Base-by-base conservation (phyloP, 169 alveolate species). In the Cryptosporidium baileyi region DNA sequence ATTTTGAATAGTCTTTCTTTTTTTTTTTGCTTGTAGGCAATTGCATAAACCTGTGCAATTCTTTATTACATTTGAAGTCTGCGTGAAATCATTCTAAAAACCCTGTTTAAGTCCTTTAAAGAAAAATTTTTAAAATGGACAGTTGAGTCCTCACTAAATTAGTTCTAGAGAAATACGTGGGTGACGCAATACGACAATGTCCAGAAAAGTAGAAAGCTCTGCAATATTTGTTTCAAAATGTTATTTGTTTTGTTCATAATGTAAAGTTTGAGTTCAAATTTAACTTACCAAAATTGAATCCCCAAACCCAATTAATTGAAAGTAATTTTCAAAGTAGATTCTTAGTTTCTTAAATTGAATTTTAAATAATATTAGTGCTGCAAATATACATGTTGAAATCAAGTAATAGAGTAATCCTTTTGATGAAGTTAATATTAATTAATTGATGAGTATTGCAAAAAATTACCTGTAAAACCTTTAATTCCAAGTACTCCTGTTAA, bases 151-250 rank as follows among this genome's bases (percentile, higher is more conserved):
- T 2, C 59, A 47, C 0, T n/a, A n/a, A n/a, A 11, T 47, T 6
- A 47, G 19, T 9, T 19, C 19, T 47, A 47, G 59, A n/a, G 9
- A 26, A 47, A 47, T 15, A 59, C 3, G 57, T 74, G 57, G 36
- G 60, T 40, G 38, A 49, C 54, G 15, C 85, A 54, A 57, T 74
- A 74, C 19, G 85, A 74, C 9, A 74, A 11, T 1, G 67, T 49
- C 85, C 85, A 74, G 28, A 54, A 74, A 19, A 74, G 19, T 26
- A 74, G 17, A 57, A 74, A 74, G n/a, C 61, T 74, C 85, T 74
- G 36, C 4, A 17, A 54, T 51, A 22, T n/a, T 36, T 6, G 30
- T 54, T 9, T 74, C 36, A 28, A 38, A 5, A 40, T 0, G 1
- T 61, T 0, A 3, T 24, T 32, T n/a, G n/a, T n/a, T n/a, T n/a